phyloP scores from a whole-genome alignment of 495 filamentous ascomycete genomes.

The Niebla homalea region DNA sequence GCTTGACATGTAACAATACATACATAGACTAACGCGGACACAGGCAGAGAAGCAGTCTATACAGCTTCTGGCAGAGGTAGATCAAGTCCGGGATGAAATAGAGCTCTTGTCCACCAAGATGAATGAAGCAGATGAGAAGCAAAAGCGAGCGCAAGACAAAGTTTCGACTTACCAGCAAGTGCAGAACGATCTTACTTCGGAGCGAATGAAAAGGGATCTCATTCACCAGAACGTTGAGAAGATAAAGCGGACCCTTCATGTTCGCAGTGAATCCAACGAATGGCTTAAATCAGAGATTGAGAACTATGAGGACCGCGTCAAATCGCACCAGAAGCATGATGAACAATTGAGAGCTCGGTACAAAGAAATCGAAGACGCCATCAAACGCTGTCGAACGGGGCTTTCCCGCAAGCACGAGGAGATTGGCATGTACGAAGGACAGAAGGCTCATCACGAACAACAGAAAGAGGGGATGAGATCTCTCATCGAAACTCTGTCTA shows the following conservation, averaged over 20 bases:
- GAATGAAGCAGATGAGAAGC: constrained; percentile 38
- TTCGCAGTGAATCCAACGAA: constrained; percentile 66
- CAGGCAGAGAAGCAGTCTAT: constrained; percentile 46
- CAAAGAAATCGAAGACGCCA: constrained; percentile 45
- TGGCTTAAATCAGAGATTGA: constrained; percentile 63
- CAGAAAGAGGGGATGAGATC: constrained; percentile 54
- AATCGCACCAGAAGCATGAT: constrained; percentile 47
- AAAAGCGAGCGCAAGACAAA: constrained; percentile 46
- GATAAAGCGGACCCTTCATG: constrained; percentile 53
- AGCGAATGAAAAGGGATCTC: constrained; percentile 54
- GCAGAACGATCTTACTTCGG: constrained; percentile 59
- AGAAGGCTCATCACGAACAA: constrained; percentile 74
- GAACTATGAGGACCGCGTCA: constrained; percentile 64
- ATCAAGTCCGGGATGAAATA: constrained; percentile 44
- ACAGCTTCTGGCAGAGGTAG: constrained; percentile 61
- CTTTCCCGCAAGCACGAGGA: constrained; percentile 67
- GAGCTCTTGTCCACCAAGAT: constrained; percentile 43
- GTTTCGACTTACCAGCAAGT: constrained; percentile 47
- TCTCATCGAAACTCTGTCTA: constrained; percentile 66
- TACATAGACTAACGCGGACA: background rate
- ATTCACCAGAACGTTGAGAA: constrained; percentile 54
- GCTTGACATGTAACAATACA: constrained; percentile 5
- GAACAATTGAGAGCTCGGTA: constrained; percentile 38
- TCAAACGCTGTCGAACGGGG: constrained; percentile 41
- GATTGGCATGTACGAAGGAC: constrained; percentile 68